Evolutionary conservation across 2,329 filamentous ascomycete genomes (phyloP).

Genomic region (Fusarium keratoplasticum): DNA sequence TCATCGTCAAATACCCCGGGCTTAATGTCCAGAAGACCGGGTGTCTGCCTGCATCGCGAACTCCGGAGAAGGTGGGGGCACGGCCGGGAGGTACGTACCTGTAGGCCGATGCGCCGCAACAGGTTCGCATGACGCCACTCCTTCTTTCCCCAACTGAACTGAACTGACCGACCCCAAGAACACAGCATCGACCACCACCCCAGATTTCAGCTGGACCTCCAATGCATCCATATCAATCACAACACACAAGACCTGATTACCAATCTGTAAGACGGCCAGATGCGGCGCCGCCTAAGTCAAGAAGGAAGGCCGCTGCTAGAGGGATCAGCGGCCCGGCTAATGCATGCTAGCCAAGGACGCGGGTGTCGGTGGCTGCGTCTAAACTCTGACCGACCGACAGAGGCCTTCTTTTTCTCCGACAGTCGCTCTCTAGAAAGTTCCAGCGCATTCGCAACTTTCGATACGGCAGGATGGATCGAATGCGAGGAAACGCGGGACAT

Average conservation of each 20-base stretch:
- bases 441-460: constrained; percentile 29
- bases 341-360: not conserved
- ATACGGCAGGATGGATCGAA: not conserved
- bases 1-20: not conserved
- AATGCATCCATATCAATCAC: constrained; percentile 25
- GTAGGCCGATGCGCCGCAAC: not conserved
- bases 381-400: constrained; percentile 33
- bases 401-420: constrained; percentile 9
- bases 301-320: constrained; percentile 13
- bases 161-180: not conserved
- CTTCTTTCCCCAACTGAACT: constrained; percentile 1
- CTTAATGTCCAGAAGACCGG: not conserved
- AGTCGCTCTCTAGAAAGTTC: constrained; percentile 36
- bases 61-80: constrained; percentile 21
- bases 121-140: constrained; percentile 26
- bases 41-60: not conserved
- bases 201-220: constrained; percentile 21
- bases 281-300: constrained; percentile 7
- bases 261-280: constrained; percentile 27
- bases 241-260: constrained; percentile 34
- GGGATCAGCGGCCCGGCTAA: constrained; percentile 33
- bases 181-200: not conserved
- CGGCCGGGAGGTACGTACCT: constrained; percentile 3
- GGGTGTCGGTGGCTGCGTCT: constrained; percentile 30
- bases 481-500: not conserved